Evolutionary conservation across 768 basidiomycete species (phyloP).

Genomic region (Cantharellus anzutake): DNA sequence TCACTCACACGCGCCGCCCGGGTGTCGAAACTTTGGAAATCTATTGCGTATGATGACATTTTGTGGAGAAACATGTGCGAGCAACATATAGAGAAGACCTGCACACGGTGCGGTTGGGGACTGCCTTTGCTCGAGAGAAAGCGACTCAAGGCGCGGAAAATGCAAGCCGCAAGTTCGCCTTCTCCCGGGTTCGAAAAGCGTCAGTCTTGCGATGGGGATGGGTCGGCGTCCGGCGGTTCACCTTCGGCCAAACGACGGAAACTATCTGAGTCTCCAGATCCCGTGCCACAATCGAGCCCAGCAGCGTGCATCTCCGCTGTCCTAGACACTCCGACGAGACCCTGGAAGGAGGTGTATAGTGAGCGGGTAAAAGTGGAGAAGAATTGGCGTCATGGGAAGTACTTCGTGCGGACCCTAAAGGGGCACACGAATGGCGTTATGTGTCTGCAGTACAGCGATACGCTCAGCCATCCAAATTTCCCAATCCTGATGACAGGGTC

Average conservation of each 20-base stretch:
- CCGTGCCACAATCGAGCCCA: background rate
- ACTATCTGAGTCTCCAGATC: slow-evolving; percentile 13
- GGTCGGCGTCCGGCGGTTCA: background rate
- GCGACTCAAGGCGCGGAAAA: slow-evolving; percentile 18
- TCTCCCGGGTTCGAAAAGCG: background rate
- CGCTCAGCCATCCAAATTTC: slow-evolving; percentile 61
- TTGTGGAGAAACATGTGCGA: slow-evolving; percentile 95
- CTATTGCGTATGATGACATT: slow-evolving; percentile 83
- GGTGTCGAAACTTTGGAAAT: slow-evolving; percentile 68
- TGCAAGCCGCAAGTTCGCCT: background rate
- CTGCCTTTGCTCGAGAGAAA: slow-evolving; percentile 75
- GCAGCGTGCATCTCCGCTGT: slow-evolving; percentile 5
- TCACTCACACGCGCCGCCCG: slow-evolving; percentile 89
- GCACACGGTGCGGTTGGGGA: slow-evolving; percentile 94
- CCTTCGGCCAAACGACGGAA: slow-evolving; percentile 29
- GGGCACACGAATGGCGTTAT: slow-evolving; percentile 94
- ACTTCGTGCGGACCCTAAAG: slow-evolving; percentile 62
- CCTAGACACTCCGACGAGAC: slow-evolving; percentile 37
- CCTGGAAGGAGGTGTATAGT: slow-evolving; percentile 97
- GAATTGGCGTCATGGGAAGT: slow-evolving; percentile 92
- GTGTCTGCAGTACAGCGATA: slow-evolving; percentile 90
- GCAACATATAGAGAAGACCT: slow-evolving; percentile 95
- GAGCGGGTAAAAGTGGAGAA: slow-evolving; percentile 92
- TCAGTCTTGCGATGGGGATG: background rate
- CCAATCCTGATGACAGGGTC: slow-evolving; percentile 96